Evolutionary conservation across 2,329 filamentous ascomycete genomes (phyloP).

Genomic region (Cordyceps cateniannulata): DNA sequence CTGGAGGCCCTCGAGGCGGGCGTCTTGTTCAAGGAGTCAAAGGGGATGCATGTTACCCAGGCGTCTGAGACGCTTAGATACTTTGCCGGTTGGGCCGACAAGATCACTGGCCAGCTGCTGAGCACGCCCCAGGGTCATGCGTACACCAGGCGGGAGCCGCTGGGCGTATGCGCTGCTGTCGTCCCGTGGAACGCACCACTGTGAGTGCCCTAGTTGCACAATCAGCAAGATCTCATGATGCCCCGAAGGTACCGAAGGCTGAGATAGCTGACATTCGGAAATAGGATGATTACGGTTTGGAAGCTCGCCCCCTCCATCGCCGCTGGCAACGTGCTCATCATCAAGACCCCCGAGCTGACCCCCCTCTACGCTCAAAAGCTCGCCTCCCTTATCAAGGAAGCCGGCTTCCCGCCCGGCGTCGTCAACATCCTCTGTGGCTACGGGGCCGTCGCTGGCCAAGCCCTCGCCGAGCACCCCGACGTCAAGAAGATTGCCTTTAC

Average conservation of each 20-base stretch:
- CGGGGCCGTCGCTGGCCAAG: conserved; percentile 58
- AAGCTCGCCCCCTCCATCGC: conserved; percentile 63
- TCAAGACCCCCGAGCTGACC: conserved; percentile 58
- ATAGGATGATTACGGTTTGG: conserved; percentile 44
- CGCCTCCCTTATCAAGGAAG: conserved; percentile 58
- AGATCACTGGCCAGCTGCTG: conserved; percentile 61
- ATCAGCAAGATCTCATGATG: neutral
- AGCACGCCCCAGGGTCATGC: conserved; percentile 56
- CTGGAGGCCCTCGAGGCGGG: conserved; percentile 13
- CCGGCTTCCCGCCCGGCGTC: conserved; percentile 68
- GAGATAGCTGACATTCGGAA: neutral
- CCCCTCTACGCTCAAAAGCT: conserved; percentile 55
- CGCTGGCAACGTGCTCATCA: conserved; percentile 53
- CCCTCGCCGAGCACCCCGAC: conserved; percentile 55
- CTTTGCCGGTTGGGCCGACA: conserved; percentile 65
- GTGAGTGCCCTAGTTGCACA: neutral
- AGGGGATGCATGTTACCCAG: conserved; percentile 14
- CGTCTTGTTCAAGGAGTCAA: conserved; percentile 6
- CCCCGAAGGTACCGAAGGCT: too few species aligned
- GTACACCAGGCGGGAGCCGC: conserved; percentile 61
- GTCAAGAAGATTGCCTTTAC: conserved; percentile 73
- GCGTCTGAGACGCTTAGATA: conserved; percentile 45
- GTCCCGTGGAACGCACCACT: conserved; percentile 72
- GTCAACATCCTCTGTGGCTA: conserved; percentile 63
- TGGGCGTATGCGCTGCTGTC: conserved; percentile 64